Percentiles rank a stretch among this genome's conserved stretches.
Evolutionary conservation across 768 basidiomycete genomes (phyloP).

Genomic region (Lyophyllum semitale): DNA sequence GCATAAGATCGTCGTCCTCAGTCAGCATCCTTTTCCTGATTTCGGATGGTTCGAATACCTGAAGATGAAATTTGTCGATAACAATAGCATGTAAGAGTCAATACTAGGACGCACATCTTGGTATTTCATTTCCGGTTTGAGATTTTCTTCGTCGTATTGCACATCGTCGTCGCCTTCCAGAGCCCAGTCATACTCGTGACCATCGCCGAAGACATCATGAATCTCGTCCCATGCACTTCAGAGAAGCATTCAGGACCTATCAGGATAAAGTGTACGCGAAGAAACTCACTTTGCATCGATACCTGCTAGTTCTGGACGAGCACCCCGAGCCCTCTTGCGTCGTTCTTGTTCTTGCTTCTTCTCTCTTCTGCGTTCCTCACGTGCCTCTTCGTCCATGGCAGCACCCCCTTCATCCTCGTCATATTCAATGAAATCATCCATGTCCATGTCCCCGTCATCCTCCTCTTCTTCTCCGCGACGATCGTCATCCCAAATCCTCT

Average conservation of each 20-base stretch:
- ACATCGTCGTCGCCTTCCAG: constrained; percentile 78
- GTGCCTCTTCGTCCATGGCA: constrained; percentile 72
- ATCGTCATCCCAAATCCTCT: constrained; percentile 87
- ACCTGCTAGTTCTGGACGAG: constrained; percentile 71
- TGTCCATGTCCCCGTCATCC: constrained; percentile 73
- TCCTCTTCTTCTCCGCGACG: constrained; percentile 66
- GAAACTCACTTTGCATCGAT: constrained; percentile 79
- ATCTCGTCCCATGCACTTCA: constrained; percentile 92
- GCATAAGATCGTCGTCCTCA: constrained; percentile 91
- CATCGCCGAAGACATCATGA: constrained; percentile 94
- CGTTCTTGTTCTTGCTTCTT: constrained; percentile 68
- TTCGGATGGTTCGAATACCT: constrained; percentile 99
- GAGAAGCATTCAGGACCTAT: constrained; percentile 12
- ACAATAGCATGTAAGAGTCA: background rate
- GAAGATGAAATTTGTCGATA: constrained; percentile 9
- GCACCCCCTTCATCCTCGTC: constrained; percentile 76
- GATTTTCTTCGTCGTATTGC: constrained; percentile 43
- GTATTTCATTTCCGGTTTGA: constrained; percentile 80
- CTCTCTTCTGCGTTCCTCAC: constrained; percentile 73
- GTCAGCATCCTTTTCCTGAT: constrained; percentile 88
- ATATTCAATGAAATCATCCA: constrained; percentile 79
- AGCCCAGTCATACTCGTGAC: constrained; percentile 96
- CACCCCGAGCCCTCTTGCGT: constrained; percentile 61
- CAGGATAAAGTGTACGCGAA: background rate
- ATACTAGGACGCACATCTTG: constrained; percentile 61